Percentiles rank a stretch among this genome's conserved stretches.
Conservation (phyloP, 148 eudicot species). For the Vaccinium macrocarpon region DNA sequence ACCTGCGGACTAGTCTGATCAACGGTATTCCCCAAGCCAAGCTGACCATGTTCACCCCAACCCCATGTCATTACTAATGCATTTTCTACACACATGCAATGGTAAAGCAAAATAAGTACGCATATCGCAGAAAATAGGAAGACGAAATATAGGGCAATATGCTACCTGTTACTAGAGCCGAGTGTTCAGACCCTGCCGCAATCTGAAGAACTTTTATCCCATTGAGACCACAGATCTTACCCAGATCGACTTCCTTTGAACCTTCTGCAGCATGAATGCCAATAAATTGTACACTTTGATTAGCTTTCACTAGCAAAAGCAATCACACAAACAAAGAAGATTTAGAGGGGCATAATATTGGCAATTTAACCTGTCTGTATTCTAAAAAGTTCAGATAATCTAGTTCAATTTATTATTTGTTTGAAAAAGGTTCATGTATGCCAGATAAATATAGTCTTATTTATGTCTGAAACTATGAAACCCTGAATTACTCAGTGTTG, state of each 20-base stretch:
- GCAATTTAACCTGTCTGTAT: neutral
- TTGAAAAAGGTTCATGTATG: neutral
- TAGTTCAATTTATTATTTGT: neutral
- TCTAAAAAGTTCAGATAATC: neutral
- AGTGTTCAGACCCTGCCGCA: constrained; percentile 94
- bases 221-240: constrained; percentile 36
- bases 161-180: constrained; percentile 68
- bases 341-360: neutral
- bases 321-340: neutral
- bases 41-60: constrained; percentile 99
- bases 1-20: constrained; percentile 59
- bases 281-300: neutral
- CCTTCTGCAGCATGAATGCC: constrained; percentile 19
- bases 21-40: constrained; percentile 67
- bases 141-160: neutral
- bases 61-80: constrained; percentile 86
- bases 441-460: neutral
- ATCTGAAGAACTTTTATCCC: constrained; percentile 46
- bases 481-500: neutral
- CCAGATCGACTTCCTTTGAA: constrained; percentile 25
- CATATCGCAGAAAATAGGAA: neutral
- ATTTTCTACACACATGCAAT: constrained; percentile 37
- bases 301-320: neutral
- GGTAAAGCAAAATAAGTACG: neutral
- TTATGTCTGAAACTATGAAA: neutral